These are phyloP conservation scores for Astrothelium macrocarpum DNA, from an alignment of 495 filamentous ascomycete species.

Conservation along the genomic window DNA sequence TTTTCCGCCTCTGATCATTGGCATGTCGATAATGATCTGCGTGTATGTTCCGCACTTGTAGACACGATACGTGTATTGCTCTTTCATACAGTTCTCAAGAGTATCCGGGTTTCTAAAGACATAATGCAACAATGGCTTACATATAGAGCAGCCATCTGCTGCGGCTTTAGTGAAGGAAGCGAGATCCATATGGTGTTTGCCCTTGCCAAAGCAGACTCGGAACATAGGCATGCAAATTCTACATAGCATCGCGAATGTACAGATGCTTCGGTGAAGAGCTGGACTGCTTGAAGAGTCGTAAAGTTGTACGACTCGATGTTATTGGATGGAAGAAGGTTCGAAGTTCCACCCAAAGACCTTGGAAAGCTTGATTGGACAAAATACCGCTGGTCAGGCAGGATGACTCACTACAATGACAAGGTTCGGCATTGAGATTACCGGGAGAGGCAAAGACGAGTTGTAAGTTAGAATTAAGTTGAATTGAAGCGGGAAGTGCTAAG, in stretches of 20 bases:
- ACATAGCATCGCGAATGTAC: not conserved
- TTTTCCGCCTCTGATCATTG: not conserved
- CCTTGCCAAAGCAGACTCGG: not conserved
- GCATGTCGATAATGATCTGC: not conserved
- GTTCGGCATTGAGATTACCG: no score
- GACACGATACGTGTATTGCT: not conserved
- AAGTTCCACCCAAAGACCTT: no score
- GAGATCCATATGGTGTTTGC: not conserved
- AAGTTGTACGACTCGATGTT: not conserved
- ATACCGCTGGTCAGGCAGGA: no score
- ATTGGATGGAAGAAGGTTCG: not conserved
- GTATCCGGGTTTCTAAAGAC: not conserved
- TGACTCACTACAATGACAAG: no score
- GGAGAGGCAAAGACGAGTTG: no score
- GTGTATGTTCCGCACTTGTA: not conserved
- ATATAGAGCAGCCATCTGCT: not conserved
- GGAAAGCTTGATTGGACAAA: no score
- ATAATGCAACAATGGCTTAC: not conserved
- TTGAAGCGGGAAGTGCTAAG: no score
- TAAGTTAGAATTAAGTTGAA: no score
- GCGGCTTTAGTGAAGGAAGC: not conserved
- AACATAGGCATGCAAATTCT: not conserved
- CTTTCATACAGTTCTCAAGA: not conserved
- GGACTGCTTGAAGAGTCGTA: not conserved
- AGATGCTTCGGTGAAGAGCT: not conserved